Percentiles rank a stretch among this genome's conserved stretches.
phyloP scores from a whole-genome alignment of 768 basidiomycete species.

The Naganishia kalamii region DNA sequence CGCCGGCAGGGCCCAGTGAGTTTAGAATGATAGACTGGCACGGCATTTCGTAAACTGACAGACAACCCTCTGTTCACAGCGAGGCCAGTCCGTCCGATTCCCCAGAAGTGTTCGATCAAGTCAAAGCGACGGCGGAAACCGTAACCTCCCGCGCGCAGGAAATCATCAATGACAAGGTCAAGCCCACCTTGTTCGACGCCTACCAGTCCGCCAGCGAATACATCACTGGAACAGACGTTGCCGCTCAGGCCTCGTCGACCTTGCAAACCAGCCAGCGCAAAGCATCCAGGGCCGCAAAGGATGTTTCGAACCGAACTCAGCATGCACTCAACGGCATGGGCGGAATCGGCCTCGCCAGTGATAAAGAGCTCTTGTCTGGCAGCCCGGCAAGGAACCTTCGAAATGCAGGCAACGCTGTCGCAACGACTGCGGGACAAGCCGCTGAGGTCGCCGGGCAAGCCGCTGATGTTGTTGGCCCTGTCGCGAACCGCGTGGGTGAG shows the following conservation, averaged over 20 bases:
- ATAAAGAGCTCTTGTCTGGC: neutral
- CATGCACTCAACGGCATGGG: neutral
- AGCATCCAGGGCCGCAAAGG: neutral
- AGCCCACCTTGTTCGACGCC: neutral
- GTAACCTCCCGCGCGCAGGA: neutral
- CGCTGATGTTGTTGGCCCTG: neutral
- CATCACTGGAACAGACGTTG: neutral
- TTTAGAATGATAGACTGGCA: neutral
- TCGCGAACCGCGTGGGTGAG: neutral
- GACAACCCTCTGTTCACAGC: neutral
- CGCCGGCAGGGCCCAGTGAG: neutral
- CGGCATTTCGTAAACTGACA: neutral
- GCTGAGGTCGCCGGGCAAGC: slow-evolving; percentile 10
- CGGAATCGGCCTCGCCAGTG: neutral
- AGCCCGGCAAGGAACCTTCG: neutral
- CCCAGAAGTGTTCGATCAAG: neutral
- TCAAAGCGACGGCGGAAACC: neutral
- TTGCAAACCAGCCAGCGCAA: neutral
- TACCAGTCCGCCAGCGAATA: neutral
- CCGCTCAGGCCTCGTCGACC: neutral
- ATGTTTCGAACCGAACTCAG: neutral
- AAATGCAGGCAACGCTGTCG: neutral
- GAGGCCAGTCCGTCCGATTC: slow-evolving; percentile 7
- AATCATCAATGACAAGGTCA: neutral
- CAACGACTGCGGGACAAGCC: neutral